Evolutionary conservation across 2,329 filamentous ascomycete species (phyloP).

Genomic region (Sporothrix brasiliensis): DNA sequence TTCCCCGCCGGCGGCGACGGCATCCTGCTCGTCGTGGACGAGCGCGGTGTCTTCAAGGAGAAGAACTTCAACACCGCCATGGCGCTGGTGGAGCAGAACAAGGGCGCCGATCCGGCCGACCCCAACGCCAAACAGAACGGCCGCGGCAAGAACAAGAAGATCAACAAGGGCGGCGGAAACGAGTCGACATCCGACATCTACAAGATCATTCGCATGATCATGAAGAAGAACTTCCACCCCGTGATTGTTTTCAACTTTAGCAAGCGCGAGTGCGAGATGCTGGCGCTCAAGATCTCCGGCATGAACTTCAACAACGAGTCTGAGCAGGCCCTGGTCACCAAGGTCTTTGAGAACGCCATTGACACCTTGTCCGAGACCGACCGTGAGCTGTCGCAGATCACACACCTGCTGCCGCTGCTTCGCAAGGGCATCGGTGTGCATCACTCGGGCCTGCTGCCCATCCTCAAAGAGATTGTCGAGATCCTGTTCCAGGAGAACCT

Average conservation of each 20-base stretch:
- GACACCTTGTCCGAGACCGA: slow-evolving; percentile 92
- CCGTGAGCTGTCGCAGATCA: slow-evolving; percentile 83
- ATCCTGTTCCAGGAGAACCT: slow-evolving; percentile 97
- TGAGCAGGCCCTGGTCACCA: slow-evolving; percentile 90
- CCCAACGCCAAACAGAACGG: slow-evolving; percentile 79
- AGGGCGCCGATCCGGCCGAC: slow-evolving; percentile 81
- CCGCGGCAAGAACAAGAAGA: slow-evolving; percentile 88
- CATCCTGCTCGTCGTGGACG: slow-evolving; percentile 91
- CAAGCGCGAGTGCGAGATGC: slow-evolving; percentile 92
- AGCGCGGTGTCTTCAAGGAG: slow-evolving; percentile 94
- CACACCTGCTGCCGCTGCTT: slow-evolving; percentile 84
- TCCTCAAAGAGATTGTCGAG: slow-evolving; percentile 97
- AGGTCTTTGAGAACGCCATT: slow-evolving; percentile 92
- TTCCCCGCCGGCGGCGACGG: slow-evolving; percentile 91
- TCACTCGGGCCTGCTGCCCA: slow-evolving; percentile 92
- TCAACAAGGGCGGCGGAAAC: slow-evolving; percentile 76
- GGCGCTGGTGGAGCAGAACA: slow-evolving; percentile 82
- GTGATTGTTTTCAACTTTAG: slow-evolving; percentile 99
- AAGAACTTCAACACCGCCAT: slow-evolving; percentile 98
- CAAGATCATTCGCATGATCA: slow-evolving; percentile 99
- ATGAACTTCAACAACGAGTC: slow-evolving; percentile 95
- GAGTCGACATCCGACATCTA: slow-evolving; percentile 79
- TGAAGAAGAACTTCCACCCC: slow-evolving; percentile 94
- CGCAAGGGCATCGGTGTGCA: slow-evolving; percentile 94
- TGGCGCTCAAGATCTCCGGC: slow-evolving; percentile 82